Evolutionary conservation across 139 green algal species (phyloP).

Genomic region (Eudorina sp.): DNA sequence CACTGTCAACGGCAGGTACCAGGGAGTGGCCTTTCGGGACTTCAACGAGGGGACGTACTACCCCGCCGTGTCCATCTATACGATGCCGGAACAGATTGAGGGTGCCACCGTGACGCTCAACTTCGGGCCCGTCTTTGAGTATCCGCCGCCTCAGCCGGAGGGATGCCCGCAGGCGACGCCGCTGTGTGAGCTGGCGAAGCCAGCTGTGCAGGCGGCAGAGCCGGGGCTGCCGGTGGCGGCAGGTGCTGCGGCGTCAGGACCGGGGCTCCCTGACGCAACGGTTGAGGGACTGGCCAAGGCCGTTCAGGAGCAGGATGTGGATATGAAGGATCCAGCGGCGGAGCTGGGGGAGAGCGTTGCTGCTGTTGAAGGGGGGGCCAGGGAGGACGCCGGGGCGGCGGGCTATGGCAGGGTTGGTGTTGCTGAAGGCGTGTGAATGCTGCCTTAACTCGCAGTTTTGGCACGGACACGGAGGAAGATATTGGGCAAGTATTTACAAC

Average conservation of each 20-base stretch:
- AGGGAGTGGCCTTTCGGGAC: slow-evolving; percentile 79
- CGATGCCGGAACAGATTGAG: slow-evolving; percentile 69
- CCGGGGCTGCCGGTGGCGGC: not conserved
- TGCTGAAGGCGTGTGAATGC: too few relatives aligned
- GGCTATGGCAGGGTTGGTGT: not conserved
- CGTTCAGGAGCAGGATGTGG: slow-evolving; percentile 2
- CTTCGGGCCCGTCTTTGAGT: slow-evolving; percentile 79
- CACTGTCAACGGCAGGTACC: slow-evolving; percentile 74
- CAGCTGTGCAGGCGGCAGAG: not conserved
- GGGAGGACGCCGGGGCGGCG: too few relatives aligned
- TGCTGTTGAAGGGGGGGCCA: not conserved
- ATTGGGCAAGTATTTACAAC: too few relatives aligned
- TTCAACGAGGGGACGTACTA: slow-evolving; percentile 89
- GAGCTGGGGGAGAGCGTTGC: not conserved
- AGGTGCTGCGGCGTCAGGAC: too few relatives aligned
- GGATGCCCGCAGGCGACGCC: slow-evolving; percentile 37
- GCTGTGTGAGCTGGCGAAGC: slow-evolving; percentile 31
- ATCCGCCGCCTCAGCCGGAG: slow-evolving; percentile 25
- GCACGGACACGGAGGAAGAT: too few relatives aligned
- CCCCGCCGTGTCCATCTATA: slow-evolving; percentile 86
- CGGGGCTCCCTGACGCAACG: not conserved
- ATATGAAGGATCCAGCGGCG: not conserved
- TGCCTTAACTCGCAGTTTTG: too few relatives aligned
- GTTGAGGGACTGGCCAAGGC: not conserved
- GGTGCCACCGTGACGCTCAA: slow-evolving; percentile 79